Evolutionary conservation across 495 filamentous ascomycete species (phyloP), one percentile per base, ranked within the genome.

Genomic region (Podospora didyma): DNA sequence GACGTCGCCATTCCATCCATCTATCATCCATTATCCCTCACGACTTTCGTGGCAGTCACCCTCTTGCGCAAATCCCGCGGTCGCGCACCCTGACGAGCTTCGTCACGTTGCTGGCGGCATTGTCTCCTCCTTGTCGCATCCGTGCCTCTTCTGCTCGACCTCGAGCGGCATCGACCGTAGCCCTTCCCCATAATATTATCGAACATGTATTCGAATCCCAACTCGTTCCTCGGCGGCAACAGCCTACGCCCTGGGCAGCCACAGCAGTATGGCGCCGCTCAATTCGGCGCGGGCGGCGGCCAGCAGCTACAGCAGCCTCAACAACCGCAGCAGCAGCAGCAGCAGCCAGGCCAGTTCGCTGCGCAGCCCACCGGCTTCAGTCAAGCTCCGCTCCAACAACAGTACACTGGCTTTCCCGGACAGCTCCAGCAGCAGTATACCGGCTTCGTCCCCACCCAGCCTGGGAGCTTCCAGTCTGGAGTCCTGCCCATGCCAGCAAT

Each of bases 151-250:
- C 11, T 12, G 6, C 37, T 24, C 31, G 41, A n/a, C 52, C 39
- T 28, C 50, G 39, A 16, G 19, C 39, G 26, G 34, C 22, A 9
- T 22, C 21, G 45, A 41, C 54, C 46, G 31, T 54, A 39, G 19
- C 46, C 39, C 17, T 17, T 22, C 17, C 26, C 47, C 48, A 59
- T 39, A 24, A 58, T 47, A 23, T 26, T 46, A 34, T 55, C 24
- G 48, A 59, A 70, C 75, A 96, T 96, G 92, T 96, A 86, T 77
- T 92, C 91, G 42, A 89, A 87, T 67, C 89, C 90, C 56, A 92
- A 86, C 77, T 86, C 89, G 49, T 96, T 86, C 69, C 77, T 94
- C 58, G 89, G 90, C 66, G 86, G 85, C 73, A 89, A 86, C 71
- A 86, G 75, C 74, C 77, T 82, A 69, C 90, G 89, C 58, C 88